Conservation (phyloP, 1,139 yeast genomes). For the Lodderomyces theae region DNA sequence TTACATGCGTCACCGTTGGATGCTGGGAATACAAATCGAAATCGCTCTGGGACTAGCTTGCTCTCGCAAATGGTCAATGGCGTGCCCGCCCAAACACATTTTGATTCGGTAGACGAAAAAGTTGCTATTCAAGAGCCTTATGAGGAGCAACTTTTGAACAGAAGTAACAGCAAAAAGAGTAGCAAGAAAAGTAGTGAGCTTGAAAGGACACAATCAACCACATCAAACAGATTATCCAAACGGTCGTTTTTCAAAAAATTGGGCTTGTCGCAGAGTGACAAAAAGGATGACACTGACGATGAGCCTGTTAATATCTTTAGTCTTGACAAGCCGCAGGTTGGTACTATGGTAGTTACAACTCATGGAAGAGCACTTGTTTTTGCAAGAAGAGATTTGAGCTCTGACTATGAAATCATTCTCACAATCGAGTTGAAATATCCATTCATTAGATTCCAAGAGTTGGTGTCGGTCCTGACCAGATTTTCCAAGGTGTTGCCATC, state of each 20-base stretch:
- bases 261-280: slow-evolving; percentile 23
- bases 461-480: slow-evolving; percentile 32
- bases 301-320: slow-evolving; percentile 23
- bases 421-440: slow-evolving; percentile 51
- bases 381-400: slow-evolving; percentile 31
- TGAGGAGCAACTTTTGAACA: slow-evolving; percentile 21
- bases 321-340: slow-evolving; percentile 36
- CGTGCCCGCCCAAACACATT: slow-evolving; percentile 17
- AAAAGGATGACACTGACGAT: slow-evolving; percentile 13
- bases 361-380: slow-evolving; percentile 57
- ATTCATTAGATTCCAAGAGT: slow-evolving; percentile 54
- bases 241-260: slow-evolving; percentile 30
- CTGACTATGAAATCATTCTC: slow-evolving; percentile 36
- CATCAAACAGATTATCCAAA: slow-evolving; percentile 8
- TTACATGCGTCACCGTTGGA: slow-evolving; percentile 63
- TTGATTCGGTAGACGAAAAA: slow-evolving; percentile 22
- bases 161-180: slow-evolving; percentile 10
- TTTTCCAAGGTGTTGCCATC: slow-evolving; percentile 35
- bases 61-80: slow-evolving; percentile 60
- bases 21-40: slow-evolving; percentile 25
- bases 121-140: slow-evolving; percentile 30
- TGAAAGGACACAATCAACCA: slow-evolving; percentile 10
- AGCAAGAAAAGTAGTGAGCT: slow-evolving; percentile 11
- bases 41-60: slow-evolving; percentile 26
- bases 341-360: slow-evolving; percentile 53